Percentiles rank a stretch among this genome's conserved stretches.
These are phyloP conservation scores for Ceriops decandra DNA, from an alignment of 345 rosid species.

Conservation along the genomic window DNA sequence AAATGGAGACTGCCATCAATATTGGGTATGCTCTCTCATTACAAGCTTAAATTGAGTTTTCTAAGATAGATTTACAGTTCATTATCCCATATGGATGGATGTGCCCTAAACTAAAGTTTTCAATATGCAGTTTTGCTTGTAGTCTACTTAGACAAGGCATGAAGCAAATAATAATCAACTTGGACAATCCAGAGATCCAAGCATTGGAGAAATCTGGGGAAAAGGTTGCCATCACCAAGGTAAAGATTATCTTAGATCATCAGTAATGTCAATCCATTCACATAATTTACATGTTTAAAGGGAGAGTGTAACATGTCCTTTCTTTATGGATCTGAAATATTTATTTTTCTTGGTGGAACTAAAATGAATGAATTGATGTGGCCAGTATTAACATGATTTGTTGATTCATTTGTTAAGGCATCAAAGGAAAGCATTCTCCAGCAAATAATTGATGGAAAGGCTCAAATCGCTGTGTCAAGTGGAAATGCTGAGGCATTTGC, in stretches of 20 bases:
- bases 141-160: conserved; percentile 95
- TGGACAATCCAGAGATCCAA: conserved; percentile 65
- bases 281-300: neutral
- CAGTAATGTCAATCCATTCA: neutral
- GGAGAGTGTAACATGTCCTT: neutral
- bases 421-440: conserved; percentile 56
- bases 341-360: neutral
- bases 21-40: conserved; percentile 57
- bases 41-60: conserved; percentile 1
- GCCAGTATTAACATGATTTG: conserved; percentile 5
- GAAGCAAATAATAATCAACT: conserved; percentile 79
- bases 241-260: conserved; percentile 21
- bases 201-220: conserved; percentile 67
- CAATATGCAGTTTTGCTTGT: conserved; percentile 72
- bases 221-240: conserved; percentile 59
- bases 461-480: conserved; percentile 42
- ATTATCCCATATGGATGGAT: neutral
- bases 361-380: neutral
- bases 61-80: neutral
- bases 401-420: conserved; percentile 44
- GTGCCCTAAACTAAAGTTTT: conserved; percentile 21
- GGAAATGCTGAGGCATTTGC: conserved; percentile 67
- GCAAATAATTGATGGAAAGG: conserved; percentile 65
- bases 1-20: conserved; percentile 98
- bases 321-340: too few species aligned